Evolutionary conservation across 305 asterid species (phyloP), one percentile per base, ranked within the genome.

Genomic region (Rubia occidens): DNA sequence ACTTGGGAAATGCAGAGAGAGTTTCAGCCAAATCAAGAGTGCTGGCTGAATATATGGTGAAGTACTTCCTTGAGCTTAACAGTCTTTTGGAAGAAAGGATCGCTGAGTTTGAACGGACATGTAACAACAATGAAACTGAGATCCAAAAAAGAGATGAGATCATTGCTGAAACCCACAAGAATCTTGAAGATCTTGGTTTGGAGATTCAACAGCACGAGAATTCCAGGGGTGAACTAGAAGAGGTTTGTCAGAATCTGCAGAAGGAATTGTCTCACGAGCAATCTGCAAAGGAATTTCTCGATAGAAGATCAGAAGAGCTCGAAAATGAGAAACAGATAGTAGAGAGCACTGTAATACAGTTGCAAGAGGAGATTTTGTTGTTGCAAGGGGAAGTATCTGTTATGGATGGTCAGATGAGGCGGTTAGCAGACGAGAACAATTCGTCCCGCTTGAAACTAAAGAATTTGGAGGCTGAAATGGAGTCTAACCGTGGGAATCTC

Each of bases 31-130:
- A 73, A 43, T 72, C 67, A 60, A 74, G 75, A 47, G 6, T 67
- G 71, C 74, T 71, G 42, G 71, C 73, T 8, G 78, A 76, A 68
- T 51, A 71, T 72, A 63, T 83, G 37, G 67, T 72, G 26, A 66
- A 71, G 65, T 75, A 74, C 72, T 75, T 89, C 82, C 72, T 67
- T 63, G 91, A 86, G 82, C 76, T 90, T 76, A 88, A 88, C 83
- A 77, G 81, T 78, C 79, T 85, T 61, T 75, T 90, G 82, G 90
- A 84, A 76, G 78, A 58, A 60, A 81, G 86, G 83, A 82, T 79
- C 15, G 44, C 55, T 3, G 87, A 82, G 75, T 84, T 64, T 13
- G 83, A 64, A 15, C 75, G 73, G 72, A 51, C 69, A 56, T 72
- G 73, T 32, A 76, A 69, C 77, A 21, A 71, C 60, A 73, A 70